phyloP scores from a whole-genome alignment of 108 stramenopile species.

The Cyclotella cryptica region DNA sequence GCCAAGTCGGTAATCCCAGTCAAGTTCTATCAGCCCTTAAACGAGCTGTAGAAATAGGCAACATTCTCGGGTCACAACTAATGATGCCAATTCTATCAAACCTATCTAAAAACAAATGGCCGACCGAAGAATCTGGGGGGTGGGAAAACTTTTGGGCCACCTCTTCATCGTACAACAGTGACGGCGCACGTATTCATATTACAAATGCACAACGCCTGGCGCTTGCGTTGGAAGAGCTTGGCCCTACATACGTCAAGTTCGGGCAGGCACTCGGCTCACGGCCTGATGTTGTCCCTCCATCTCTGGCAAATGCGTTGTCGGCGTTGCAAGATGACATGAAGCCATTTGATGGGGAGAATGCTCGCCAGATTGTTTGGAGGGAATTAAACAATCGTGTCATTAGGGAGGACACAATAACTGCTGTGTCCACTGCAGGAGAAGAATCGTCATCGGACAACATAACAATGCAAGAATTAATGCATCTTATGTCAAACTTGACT shows the following conservation, averaged over 20 bases:
- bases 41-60: slow-evolving; percentile 39
- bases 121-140: neutral
- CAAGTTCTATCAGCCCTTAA: slow-evolving; percentile 17
- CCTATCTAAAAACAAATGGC: slow-evolving; percentile 10
- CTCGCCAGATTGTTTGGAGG: slow-evolving; percentile 53
- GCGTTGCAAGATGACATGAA: slow-evolving; percentile 77
- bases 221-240: slow-evolving; percentile 60
- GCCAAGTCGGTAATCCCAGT: neutral
- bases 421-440: neutral
- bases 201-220: slow-evolving; percentile 65
- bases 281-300: slow-evolving; percentile 73
- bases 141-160: slow-evolving; percentile 53
- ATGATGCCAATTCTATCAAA: slow-evolving; percentile 24
- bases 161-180: neutral
- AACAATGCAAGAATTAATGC: slow-evolving; percentile 22
- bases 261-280: slow-evolving; percentile 75
- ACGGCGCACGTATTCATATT: neutral
- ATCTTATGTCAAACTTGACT: slow-evolving; percentile 27
- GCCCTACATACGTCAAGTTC: slow-evolving; percentile 85
- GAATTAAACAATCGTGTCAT: slow-evolving; percentile 41
- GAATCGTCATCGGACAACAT: neutral
- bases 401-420: neutral
- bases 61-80: slow-evolving; percentile 21
- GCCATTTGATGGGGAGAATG: slow-evolving; percentile 64
- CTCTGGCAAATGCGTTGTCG: slow-evolving; percentile 62